These are phyloP conservation scores for Saturnispora silvae DNA, from an alignment of 805 yeast species.

Conservation along the genomic window DNA sequence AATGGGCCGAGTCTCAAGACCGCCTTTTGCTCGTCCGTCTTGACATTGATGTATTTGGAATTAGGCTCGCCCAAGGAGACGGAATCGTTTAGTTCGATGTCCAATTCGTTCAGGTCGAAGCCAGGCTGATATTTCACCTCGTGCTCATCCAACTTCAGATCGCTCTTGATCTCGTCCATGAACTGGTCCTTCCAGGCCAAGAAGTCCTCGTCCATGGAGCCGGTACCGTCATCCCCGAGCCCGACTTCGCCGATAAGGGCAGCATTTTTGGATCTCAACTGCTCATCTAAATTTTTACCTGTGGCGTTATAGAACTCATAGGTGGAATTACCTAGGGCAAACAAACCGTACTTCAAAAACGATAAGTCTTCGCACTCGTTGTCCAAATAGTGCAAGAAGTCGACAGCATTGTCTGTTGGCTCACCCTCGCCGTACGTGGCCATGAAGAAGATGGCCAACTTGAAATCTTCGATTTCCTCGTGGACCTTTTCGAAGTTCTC, in stretches of 20 bases:
- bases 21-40: slow-evolving; percentile 13
- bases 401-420: slow-evolving; percentile 81
- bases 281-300: slow-evolving; percentile 45
- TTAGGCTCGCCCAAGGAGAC: slow-evolving; percentile 80
- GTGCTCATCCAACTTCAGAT: slow-evolving; percentile 6
- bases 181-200: slow-evolving; percentile 82
- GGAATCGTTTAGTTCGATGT: slow-evolving; percentile 9
- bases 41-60: slow-evolving; percentile 33
- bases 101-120: slow-evolving; percentile 27
- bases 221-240: slow-evolving; percentile 86
- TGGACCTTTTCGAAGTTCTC: slow-evolving; percentile 31
- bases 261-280: slow-evolving; percentile 51
- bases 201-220: slow-evolving; percentile 84
- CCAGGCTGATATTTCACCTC: slow-evolving; percentile 48
- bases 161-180: slow-evolving; percentile 33
- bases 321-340: slow-evolving; percentile 88
- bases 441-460: slow-evolving; percentile 43
- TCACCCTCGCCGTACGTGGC: slow-evolving; percentile 97
- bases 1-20: slow-evolving; percentile 16
- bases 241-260: slow-evolving; percentile 55
- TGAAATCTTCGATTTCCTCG: slow-evolving; percentile 44
- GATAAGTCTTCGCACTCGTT: slow-evolving; percentile 1
- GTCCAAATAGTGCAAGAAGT: slow-evolving; percentile 43
- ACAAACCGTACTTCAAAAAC: slow-evolving; percentile 40
- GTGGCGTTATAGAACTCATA: slow-evolving; percentile 83